These are phyloP conservation scores for Ramaria rubella DNA, from an alignment of 768 basidiomycete genomes.

Conservation along the genomic window DNA sequence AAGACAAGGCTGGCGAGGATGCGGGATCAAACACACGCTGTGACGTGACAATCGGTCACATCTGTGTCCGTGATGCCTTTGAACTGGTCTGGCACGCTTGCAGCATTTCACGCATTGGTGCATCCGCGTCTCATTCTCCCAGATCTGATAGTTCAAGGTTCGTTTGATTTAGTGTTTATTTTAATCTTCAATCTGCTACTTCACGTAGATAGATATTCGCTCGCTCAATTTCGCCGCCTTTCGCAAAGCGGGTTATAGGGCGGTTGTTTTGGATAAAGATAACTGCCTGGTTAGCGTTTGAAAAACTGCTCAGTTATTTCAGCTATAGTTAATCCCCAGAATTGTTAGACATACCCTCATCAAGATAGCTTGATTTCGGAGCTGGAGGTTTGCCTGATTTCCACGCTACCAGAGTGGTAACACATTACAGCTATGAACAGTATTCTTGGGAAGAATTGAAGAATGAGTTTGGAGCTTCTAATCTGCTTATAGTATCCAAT, in stretches of 20 bases:
- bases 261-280: slow-evolving; percentile 96
- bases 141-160: slow-evolving; percentile 61
- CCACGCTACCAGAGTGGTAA: too few species aligned
- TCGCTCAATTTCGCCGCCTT: slow-evolving; percentile 72
- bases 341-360: slow-evolving; percentile 70
- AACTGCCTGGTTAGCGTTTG: slow-evolving; percentile 72
- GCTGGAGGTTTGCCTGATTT: slow-evolving; percentile 46
- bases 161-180: slow-evolving; percentile 5
- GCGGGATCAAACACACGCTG: too few species aligned
- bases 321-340: background rate
- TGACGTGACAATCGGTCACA: too few species aligned
- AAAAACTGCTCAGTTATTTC: background rate
- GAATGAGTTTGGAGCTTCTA: slow-evolving; percentile 63
- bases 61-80: slow-evolving; percentile 59
- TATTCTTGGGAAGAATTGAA: slow-evolving; percentile 71
- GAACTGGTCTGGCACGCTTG: slow-evolving; percentile 66
- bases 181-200: background rate
- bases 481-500: slow-evolving; percentile 90
- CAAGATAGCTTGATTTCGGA: slow-evolving; percentile 71
- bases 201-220: slow-evolving; percentile 70
- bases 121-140: slow-evolving; percentile 65
- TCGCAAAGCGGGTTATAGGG: slow-evolving; percentile 69
- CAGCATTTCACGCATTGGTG: slow-evolving; percentile 61
- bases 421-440: slow-evolving; percentile 27
- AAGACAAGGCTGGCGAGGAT: too few species aligned